Evolutionary conservation across 805 yeast genomes (phyloP).

Genomic region (Starmerella floris): DNA sequence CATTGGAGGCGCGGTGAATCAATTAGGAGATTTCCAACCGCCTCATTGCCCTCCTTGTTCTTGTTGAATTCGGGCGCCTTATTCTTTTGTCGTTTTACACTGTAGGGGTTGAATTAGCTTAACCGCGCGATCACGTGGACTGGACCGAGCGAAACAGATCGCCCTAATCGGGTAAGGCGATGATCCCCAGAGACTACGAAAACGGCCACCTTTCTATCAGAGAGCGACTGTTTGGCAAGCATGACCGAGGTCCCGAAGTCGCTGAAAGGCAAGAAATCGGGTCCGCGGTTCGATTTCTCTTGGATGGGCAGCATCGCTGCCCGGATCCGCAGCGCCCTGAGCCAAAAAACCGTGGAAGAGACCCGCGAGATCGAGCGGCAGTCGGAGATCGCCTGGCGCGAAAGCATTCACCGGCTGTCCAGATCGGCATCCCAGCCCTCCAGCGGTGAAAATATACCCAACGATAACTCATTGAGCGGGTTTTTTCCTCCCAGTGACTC

Average conservation of each 20-base stretch:
- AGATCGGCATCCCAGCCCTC: neutral
- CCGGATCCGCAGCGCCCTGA: constrained; percentile 5
- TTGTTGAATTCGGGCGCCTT: too few species aligned
- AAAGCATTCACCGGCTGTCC: neutral
- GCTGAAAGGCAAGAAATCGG: neutral
- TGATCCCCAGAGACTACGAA: too few species aligned
- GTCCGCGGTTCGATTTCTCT: constrained; percentile 6
- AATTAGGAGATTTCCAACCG: too few species aligned
- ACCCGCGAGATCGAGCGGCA: constrained; percentile 6
- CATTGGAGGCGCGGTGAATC: too few species aligned
- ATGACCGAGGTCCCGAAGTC: constrained; percentile 1
- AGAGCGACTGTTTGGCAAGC: too few species aligned
- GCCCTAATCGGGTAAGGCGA: too few species aligned
- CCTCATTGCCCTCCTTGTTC: too few species aligned
- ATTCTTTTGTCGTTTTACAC: too few species aligned
- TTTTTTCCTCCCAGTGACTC: neutral
- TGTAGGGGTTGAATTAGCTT: too few species aligned
- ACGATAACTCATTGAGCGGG: neutral
- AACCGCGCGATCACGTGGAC: too few species aligned
- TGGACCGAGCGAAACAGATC: too few species aligned
- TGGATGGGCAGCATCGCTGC: constrained; percentile 10
- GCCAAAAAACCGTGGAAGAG: constrained; percentile 4
- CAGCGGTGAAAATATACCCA: neutral
- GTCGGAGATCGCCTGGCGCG: constrained; percentile 5
- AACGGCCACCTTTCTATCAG: too few species aligned